These are phyloP conservation scores for Plasmodium malariae DNA, from an alignment of 169 alveolate species.

Conservation along the genomic window DNA sequence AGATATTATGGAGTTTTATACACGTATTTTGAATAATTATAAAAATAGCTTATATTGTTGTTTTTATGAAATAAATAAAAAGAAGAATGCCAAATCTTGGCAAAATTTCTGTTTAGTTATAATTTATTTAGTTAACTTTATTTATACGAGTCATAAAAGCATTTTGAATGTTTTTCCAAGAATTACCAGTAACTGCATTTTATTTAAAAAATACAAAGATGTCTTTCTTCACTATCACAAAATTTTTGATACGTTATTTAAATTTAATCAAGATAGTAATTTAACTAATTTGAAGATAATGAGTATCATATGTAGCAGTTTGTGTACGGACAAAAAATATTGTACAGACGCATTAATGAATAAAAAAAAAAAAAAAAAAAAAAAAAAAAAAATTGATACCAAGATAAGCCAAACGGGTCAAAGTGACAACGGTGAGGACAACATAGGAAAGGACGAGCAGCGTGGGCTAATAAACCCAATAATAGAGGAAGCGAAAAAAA, in stretches of 20 bases:
- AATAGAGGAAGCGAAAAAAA: too few species aligned
- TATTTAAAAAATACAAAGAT: constrained; percentile 20
- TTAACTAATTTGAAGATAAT: background rate
- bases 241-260: background rate
- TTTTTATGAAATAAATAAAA: constrained; percentile 11
- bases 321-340: constrained; percentile 6
- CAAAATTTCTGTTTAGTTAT: constrained; percentile 20
- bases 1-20: constrained; percentile 19
- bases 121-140: constrained; percentile 19
- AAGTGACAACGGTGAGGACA: background rate
- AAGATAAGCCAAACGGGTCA: background rate
- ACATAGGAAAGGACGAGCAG: background rate
- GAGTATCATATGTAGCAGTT: background rate
- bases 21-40: constrained; percentile 21
- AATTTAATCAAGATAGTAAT: background rate
- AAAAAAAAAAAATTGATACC: background rate
- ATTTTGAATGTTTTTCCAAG: constrained; percentile 5
- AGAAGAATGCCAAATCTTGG: background rate
- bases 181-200: background rate
- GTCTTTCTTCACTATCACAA: constrained; percentile 12
- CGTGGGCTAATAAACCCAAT: background rate
- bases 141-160: constrained; percentile 31
- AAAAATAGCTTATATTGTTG: constrained; percentile 14
- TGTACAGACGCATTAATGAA: background rate
- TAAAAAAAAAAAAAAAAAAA: background rate